phyloP scores from a whole-genome alignment of 2,329 filamentous ascomycete genomes.

The Fusarium pseudoanthophilum region DNA sequence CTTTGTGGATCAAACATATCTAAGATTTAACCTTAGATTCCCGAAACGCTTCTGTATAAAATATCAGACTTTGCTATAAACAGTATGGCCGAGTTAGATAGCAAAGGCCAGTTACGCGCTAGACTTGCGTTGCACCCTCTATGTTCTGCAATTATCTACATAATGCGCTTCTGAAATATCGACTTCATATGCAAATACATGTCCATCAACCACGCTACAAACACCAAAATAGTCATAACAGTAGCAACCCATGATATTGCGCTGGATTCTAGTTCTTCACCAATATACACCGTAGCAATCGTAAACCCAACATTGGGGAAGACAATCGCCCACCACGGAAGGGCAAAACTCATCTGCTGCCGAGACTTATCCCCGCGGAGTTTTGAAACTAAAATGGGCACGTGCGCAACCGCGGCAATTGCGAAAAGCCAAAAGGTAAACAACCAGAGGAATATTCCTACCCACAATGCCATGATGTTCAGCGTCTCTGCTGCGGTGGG shows the following conservation, averaged over 20 bases:
- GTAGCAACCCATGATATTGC: neutral
- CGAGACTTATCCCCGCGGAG: neutral
- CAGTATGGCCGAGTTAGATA: rapidly evolving
- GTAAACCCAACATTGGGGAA: constrained; percentile 5
- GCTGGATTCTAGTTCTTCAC: neutral
- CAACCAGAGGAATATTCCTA: constrained; percentile 4
- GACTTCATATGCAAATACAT: constrained; percentile 3
- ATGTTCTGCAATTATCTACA: neutral
- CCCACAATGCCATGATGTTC: constrained; percentile 1
- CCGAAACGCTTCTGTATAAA: rapidly evolving
- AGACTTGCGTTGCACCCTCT: rapidly evolving
- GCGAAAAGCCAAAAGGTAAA: constrained; percentile 8
- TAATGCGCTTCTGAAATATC: neutral
- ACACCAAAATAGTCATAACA: neutral
- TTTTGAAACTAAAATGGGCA: neutral
- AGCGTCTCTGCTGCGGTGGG: neutral
- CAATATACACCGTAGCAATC: constrained; percentile 2
- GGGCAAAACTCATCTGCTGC: neutral
- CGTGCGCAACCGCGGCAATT: neutral
- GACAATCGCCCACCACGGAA: constrained; percentile 16
- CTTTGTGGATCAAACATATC: rapidly evolving
- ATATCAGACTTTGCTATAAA: neutral
- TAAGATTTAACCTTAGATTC: rapidly evolving
- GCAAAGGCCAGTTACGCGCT: rapidly evolving
- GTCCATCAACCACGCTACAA: neutral